phyloP scores from a whole-genome alignment of 2,329 filamentous ascomycete species.

The Mollisiaceae sp. region DNA sequence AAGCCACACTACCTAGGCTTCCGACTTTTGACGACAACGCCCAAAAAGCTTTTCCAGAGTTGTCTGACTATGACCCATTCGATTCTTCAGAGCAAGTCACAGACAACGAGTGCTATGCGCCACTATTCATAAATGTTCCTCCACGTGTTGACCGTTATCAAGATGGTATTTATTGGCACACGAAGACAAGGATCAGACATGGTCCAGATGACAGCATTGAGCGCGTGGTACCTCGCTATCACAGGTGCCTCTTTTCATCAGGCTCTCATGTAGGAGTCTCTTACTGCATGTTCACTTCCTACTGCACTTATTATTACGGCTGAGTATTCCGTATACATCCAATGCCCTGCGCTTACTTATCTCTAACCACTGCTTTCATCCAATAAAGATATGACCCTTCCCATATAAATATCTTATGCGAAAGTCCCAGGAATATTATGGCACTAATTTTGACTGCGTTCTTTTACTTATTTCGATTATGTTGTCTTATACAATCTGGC shows the following conservation, averaged over 20 bases:
- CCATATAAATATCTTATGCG: not conserved
- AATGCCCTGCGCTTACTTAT: not conserved
- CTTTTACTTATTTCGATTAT: not conserved
- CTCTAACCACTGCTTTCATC: not conserved
- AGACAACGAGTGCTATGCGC: not conserved
- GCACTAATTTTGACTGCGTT: not conserved
- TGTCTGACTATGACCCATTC: not conserved
- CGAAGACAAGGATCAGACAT: conserved; percentile 1
- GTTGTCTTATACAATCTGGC: not conserved
- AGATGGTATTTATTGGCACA: not conserved
- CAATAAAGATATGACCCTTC: too few species aligned
- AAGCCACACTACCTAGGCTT: conserved; percentile 7
- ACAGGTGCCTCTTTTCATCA: conserved; percentile 13
- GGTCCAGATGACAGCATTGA: conserved; percentile 17
- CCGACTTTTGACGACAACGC: not conserved
- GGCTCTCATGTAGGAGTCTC: not conserved
- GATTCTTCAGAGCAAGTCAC: not conserved
- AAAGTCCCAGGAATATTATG: not conserved
- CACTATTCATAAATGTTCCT: not conserved
- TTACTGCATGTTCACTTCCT: not conserved
- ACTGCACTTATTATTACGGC: not conserved
- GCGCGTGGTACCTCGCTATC: conserved; percentile 15
- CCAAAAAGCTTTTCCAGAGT: not conserved
- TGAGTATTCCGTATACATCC: not conserved
- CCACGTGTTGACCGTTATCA: not conserved